Percentiles rank a stretch among this genome's conserved stretches.
Conservation (phyloP, 31 red algal genomes). For the Asparagopsis taxiformis region DNA sequence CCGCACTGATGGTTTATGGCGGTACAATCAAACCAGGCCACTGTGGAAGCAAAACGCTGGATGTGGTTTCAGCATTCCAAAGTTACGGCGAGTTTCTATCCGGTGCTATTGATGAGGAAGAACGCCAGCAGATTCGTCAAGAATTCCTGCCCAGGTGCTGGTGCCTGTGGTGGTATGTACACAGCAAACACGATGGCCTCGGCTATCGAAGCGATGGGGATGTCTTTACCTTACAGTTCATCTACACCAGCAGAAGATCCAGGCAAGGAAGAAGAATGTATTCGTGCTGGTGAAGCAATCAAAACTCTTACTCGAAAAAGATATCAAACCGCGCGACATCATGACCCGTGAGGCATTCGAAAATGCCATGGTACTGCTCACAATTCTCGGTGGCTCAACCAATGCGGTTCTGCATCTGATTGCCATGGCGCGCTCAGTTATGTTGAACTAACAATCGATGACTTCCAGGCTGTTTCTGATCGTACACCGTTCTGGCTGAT, state of each 20-base stretch:
- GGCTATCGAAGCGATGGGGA: constrained; percentile 40
- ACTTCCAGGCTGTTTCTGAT: constrained; percentile 22
- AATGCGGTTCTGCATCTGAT: constrained; percentile 57
- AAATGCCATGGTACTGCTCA: constrained; percentile 44
- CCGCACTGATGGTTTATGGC: constrained; percentile 51
- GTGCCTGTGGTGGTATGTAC: constrained; percentile 56
- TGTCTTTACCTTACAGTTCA: constrained; percentile 51
- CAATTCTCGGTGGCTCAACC: constrained; percentile 57
- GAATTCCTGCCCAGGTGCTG: constrained; percentile 44
- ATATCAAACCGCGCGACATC: constrained; percentile 46
- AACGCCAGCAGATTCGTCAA: constrained; percentile 20
- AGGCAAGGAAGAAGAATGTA: background rate
- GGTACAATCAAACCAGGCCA: constrained; percentile 61
- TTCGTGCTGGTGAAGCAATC: constrained; percentile 9
- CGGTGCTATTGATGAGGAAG: constrained; percentile 19
- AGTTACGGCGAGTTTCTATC: background rate
- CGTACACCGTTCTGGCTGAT: constrained; percentile 33
- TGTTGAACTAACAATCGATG: constrained; percentile 52
- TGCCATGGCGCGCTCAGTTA: constrained; percentile 37
- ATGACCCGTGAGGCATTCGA: constrained; percentile 61
- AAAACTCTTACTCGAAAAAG: constrained; percentile 27
- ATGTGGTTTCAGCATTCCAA: background rate
- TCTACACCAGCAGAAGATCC: constrained; percentile 11
- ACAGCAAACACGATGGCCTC: constrained; percentile 73
- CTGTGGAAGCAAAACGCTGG: background rate